These are phyloP conservation scores for Cicer arietinum DNA, from an alignment of 306 rosid species.

Conservation along the genomic window DNA sequence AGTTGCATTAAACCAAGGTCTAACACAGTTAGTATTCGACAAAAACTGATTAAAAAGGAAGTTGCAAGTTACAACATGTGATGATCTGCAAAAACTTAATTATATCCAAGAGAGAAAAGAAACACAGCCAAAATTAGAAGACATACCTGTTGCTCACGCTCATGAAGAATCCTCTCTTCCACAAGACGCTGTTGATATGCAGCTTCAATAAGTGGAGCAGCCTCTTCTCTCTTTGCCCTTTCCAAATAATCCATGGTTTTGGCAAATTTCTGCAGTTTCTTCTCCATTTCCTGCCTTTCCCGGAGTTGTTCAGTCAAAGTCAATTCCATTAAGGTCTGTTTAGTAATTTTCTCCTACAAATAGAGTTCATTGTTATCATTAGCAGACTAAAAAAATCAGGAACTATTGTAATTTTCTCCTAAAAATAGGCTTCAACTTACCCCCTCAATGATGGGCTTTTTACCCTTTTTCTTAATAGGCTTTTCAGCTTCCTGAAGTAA, in stretches of 20 bases:
- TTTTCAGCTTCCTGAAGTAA: constrained; percentile 67
- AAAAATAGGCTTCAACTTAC: constrained; percentile 69
- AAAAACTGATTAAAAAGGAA: not conserved
- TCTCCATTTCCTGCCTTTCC: constrained; percentile 94
- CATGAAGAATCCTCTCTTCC: constrained; percentile 81
- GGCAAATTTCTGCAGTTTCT: constrained; percentile 77
- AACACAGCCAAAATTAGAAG: not conserved
- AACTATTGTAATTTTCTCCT: too few species aligned
- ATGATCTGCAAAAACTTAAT: not conserved
- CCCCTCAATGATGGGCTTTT: constrained; percentile 69
- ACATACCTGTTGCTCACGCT: constrained; percentile 80
- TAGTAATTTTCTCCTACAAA: constrained; percentile 70
- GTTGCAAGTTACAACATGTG: not conserved
- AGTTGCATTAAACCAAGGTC: constrained; percentile 57
- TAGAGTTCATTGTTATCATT: constrained; percentile 32
- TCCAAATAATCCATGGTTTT: constrained; percentile 93
- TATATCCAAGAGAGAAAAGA: not conserved
- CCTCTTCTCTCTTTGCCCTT: constrained; percentile 96
- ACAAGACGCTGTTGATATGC: constrained; percentile 79
- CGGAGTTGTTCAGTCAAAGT: constrained; percentile 80
- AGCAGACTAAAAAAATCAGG: constrained; percentile 9
- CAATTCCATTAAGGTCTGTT: constrained; percentile 69
- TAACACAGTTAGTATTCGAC: constrained; percentile 14
- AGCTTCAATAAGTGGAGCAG: constrained; percentile 90
- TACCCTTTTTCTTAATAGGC: constrained; percentile 66